phyloP scores from a whole-genome alignment of 768 basidiomycete species.

The Melanogaster broomeanus region DNA sequence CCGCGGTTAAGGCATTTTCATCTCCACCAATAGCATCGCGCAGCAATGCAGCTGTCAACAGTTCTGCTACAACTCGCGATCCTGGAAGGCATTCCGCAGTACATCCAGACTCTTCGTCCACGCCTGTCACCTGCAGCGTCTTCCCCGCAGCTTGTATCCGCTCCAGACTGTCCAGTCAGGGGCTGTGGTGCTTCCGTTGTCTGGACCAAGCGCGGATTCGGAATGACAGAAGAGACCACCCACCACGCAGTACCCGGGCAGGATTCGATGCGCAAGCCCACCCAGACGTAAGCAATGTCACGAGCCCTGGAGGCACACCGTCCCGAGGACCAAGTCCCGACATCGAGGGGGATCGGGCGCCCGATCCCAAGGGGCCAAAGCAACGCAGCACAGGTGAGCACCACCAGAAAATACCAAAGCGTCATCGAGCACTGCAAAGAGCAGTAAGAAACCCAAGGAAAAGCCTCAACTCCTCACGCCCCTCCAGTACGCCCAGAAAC shows the following conservation, averaged over 20 bases:
- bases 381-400: conserved; percentile 24
- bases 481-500: conserved; percentile 52
- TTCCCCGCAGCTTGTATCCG: neutral
- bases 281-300: conserved; percentile 16
- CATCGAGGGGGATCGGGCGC: neutral
- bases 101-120: neutral
- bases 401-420: conserved; percentile 13
- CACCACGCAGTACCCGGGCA: conserved; percentile 5
- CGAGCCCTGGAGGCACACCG: conserved; percentile 16
- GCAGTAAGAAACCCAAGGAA: conserved; percentile 37
- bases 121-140: neutral
- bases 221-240: neutral
- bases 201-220: neutral
- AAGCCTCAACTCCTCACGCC: conserved; percentile 47
- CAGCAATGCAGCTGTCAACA: neutral
- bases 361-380: conserved; percentile 1
- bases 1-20: neutral
- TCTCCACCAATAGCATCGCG: neutral
- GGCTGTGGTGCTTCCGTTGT: neutral
- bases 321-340: conserved; percentile 1
- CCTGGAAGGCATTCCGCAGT: conserved; percentile 2
- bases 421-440: conserved; percentile 1
- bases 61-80: conserved; percentile 11
- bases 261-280: conserved; percentile 3
- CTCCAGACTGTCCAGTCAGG: neutral